These are phyloP conservation scores for Diaporthe sp. DNA, from an alignment of 2,329 filamentous ascomycete species.

Conservation along the genomic window DNA sequence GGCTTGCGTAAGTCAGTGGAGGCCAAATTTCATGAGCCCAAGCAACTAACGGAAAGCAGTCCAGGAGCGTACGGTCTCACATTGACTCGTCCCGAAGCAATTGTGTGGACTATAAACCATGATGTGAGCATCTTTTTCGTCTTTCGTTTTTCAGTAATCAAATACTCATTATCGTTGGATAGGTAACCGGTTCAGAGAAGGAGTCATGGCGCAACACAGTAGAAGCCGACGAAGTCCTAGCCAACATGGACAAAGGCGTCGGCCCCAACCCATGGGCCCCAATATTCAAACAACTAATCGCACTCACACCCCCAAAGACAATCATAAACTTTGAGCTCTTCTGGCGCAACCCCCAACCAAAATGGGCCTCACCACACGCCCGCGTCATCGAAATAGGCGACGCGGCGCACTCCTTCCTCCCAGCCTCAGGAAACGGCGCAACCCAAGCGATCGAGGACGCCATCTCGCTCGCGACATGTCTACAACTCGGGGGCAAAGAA, in stretches of 20 bases:
- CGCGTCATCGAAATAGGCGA: constrained; percentile 49
- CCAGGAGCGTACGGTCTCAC: constrained; percentile 7
- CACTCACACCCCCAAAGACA: not conserved
- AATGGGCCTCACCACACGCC: constrained; percentile 45
- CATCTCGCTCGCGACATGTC: constrained; percentile 46
- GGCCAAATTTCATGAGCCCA: too few species aligned
- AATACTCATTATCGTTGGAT: not conserved
- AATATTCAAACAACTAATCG: not conserved
- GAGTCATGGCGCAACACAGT: constrained; percentile 12
- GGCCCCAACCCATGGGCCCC: not conserved
- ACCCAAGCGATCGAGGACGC: constrained; percentile 52
- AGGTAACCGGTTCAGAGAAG: not conserved
- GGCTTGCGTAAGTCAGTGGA: not conserved
- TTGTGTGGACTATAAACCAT: not conserved
- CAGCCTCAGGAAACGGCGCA: constrained; percentile 50
- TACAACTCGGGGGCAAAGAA: constrained; percentile 38
- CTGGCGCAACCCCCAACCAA: constrained; percentile 34
- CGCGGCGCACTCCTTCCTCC: constrained; percentile 50
- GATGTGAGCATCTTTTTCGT: not conserved
- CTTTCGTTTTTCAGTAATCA: too few species aligned
- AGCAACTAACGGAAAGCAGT: not conserved
- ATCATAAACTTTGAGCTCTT: constrained; percentile 2
- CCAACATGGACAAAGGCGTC: constrained; percentile 43
- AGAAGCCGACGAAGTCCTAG: not conserved
- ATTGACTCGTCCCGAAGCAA: not conserved